Conservation (phyloP, 176 grass and related monocot species). For the Musa schizocarpa region DNA sequence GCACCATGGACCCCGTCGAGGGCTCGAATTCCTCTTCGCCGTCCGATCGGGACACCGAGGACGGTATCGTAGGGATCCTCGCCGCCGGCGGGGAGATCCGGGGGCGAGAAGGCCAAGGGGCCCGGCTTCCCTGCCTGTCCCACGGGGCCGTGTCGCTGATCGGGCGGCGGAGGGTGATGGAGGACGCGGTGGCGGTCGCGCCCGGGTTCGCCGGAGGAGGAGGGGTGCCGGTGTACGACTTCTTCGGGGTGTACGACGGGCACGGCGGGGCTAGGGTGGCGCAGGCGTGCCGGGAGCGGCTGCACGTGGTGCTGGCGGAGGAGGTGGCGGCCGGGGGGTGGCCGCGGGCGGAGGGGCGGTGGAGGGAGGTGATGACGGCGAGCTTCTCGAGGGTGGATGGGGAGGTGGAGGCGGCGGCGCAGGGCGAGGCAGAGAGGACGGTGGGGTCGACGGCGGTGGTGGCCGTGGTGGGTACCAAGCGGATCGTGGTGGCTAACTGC, state of each 20-base stretch:
- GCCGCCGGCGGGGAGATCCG: slow-evolving; percentile 20
- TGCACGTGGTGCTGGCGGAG: slow-evolving; percentile 62
- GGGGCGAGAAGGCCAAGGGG: not conserved
- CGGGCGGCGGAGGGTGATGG: slow-evolving; percentile 40
- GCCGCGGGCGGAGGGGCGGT: slow-evolving; percentile 21
- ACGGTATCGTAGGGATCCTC: slow-evolving; percentile 21
- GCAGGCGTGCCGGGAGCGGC: slow-evolving; percentile 32
- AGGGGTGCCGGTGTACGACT: not conserved
- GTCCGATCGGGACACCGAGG: slow-evolving; percentile 5
- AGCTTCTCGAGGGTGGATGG: slow-evolving; percentile 30
- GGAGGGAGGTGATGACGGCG: slow-evolving; percentile 19
- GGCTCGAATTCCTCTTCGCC: not conserved
- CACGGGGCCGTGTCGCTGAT: slow-evolving; percentile 33
- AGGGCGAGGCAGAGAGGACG: not conserved
- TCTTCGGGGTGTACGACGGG: slow-evolving; percentile 41
- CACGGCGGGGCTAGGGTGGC: slow-evolving; percentile 30
- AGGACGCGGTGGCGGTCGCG: slow-evolving; percentile 32
- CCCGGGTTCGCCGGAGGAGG: not conserved
- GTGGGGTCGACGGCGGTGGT: slow-evolving; percentile 39
- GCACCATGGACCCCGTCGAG: not conserved
- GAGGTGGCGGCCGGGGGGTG: slow-evolving; percentile 20
- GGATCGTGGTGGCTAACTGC: slow-evolving; percentile 35
- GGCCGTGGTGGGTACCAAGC: slow-evolving; percentile 22
- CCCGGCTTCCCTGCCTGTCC: not conserved
- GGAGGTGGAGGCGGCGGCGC: slow-evolving; percentile 7